A percentile compares a stretch with the other conserved stretches of the same genome.
Evolutionary conservation across 169 alveolate species (phyloP).

Genomic region (Eimeria acervulina): DNA sequence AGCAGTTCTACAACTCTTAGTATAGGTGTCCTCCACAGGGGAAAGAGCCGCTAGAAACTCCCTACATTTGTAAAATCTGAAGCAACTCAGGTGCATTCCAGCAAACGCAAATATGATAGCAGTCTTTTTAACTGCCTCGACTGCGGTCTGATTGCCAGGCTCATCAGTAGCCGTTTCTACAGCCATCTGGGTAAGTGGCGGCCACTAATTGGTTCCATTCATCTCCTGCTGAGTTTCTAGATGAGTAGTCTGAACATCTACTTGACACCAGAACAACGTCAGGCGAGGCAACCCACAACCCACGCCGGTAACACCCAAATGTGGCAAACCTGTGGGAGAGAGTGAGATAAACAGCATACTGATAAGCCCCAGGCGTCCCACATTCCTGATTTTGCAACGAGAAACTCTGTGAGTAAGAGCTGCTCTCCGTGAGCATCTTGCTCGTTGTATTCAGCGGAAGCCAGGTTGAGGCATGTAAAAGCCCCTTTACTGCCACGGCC

Average conservation of each 20-base stretch:
- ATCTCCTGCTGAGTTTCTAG: constrained; percentile 81
- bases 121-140: constrained; percentile 14
- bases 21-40: neutral
- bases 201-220: constrained; percentile 87
- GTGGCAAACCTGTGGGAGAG: neutral
- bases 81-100: constrained; percentile 44
- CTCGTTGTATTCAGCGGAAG: neutral
- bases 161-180: constrained; percentile 36
- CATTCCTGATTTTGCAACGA: constrained; percentile 68
- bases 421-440: constrained; percentile 2
- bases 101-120: neutral
- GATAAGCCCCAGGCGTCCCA: constrained; percentile 80
- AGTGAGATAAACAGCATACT: neutral
- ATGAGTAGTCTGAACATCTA: constrained; percentile 60
- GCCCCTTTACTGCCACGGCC: neutral
- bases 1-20: neutral
- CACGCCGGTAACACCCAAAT: neutral
- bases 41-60: neutral
- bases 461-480: neutral
- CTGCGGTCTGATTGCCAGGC: neutral
- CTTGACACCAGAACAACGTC: neutral
- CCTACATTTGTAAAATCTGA: neutral
- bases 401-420: constrained; percentile 5
- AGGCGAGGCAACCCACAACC: neutral
- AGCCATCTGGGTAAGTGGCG: constrained; percentile 82